These are phyloP conservation scores for Vitis hybrid DNA, from an alignment of 177 flowering plant genomes.

Conservation along the genomic window DNA sequence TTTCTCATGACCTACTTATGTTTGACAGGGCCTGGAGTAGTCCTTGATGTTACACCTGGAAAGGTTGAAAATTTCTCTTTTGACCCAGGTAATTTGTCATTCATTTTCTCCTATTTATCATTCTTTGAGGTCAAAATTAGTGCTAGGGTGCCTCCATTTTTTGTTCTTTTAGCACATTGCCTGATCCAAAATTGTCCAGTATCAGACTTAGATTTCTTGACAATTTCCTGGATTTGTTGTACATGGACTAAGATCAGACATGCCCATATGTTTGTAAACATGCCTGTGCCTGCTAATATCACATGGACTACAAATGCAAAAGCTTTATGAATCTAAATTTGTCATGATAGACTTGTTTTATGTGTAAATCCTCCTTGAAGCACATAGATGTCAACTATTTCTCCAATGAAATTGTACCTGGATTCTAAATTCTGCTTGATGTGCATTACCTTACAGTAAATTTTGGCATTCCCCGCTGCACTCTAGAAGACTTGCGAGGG, in stretches of 20 bases:
- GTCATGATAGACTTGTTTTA: too few relatives aligned
- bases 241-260: too few relatives aligned
- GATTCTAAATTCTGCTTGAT: background rate
- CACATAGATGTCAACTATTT: too few relatives aligned
- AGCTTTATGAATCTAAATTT: background rate
- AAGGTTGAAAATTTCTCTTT: constrained; percentile 70
- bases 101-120: background rate
- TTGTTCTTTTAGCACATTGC: too few relatives aligned
- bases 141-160: too few relatives aligned
- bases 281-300: background rate
- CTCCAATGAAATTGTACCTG: background rate
- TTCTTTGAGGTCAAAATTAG: too few relatives aligned
- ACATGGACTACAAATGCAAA: background rate
- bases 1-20: background rate
- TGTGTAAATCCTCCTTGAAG: too few relatives aligned
- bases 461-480: constrained; percentile 91
- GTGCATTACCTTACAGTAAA: constrained; percentile 51
- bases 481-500: constrained; percentile 71
- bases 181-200: too few relatives aligned
- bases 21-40: constrained; percentile 70
- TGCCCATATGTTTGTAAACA: background rate
- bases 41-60: constrained; percentile 80
- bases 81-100: constrained; percentile 65
- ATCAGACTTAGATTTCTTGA: too few relatives aligned
- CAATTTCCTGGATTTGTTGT: too few relatives aligned